Conservation (phyloP, 306 rosid species). For the Lathyrus aphaca region DNA sequence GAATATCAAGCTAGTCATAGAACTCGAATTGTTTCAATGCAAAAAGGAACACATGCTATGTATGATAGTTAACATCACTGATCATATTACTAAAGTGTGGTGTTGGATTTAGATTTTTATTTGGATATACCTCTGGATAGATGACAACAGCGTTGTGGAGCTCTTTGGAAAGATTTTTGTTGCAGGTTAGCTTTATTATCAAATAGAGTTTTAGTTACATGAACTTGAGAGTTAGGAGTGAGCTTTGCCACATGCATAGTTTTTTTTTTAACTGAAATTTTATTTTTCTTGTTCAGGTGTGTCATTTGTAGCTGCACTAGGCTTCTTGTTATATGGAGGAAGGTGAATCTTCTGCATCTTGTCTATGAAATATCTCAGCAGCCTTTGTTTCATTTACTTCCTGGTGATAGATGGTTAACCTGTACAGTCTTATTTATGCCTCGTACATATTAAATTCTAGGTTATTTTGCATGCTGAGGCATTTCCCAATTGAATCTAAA, state of each 20-base stretch:
- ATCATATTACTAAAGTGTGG: constrained; percentile 31
- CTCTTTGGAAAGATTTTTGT: constrained; percentile 75
- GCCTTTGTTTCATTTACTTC: constrained; percentile 28
- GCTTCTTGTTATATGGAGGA: constrained; percentile 96
- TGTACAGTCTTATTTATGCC: neutral
- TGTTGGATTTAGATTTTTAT: constrained; percentile 67
- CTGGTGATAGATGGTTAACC: constrained; percentile 23
- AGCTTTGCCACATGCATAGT: constrained; percentile 10
- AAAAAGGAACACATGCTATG: constrained; percentile 9
- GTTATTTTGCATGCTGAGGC: constrained; percentile 95
- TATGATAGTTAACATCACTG: constrained; percentile 15
- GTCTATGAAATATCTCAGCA: constrained; percentile 29
- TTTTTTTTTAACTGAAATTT: neutral
- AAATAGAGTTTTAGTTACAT: constrained; percentile 25
- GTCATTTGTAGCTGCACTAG: constrained; percentile 86
- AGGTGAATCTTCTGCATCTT: constrained; percentile 64
- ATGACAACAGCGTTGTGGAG: constrained; percentile 60
- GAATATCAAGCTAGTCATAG: neutral
- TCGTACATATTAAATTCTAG: constrained; percentile 45
- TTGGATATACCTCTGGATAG: constrained; percentile 87
- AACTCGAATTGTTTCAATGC: neutral
- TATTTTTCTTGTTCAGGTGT: constrained; percentile 55
- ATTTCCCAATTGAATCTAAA: constrained; percentile 95
- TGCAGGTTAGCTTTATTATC: constrained; percentile 71
- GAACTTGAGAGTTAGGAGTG: constrained; percentile 33